Base-by-base conservation (phyloP, 2,329 filamentous ascomycete genomes). In the Fusarium sp. region DNA sequence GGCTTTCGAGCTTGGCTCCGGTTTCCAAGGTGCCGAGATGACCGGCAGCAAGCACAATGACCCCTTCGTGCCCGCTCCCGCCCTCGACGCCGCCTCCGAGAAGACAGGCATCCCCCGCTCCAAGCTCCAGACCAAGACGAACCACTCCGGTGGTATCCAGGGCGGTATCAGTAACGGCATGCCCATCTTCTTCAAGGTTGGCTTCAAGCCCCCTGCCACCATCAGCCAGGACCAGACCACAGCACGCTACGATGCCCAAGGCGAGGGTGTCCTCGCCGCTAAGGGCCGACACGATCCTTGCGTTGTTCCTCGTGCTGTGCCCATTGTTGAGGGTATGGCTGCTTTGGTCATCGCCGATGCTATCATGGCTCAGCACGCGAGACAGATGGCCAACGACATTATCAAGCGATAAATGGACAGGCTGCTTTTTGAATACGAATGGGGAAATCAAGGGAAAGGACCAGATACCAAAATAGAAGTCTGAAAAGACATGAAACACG, bases 211-310 rank as follows among this genome's bases (percentile, higher is more conserved):
- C 12, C 90, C 95, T 5, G 94, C 95, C 30, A 98, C 96, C 5
- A 98, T 98, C 78, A 91, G 93, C 47, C 92, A 95, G 82, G 92
- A 92, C 45, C 95, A 98, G 84, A 87, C 86, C 16, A 98, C 96
- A 1, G 90, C 91, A 11, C 91, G 88, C 12, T 98, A 97, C 81
- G 91, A 91, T 65, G 91, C 91, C 47, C 83, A 86, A 12, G 77
- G 78, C 15, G 89, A 92, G 70, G 96, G 96, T 53, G 83, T 92
- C 6, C 85, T 98, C 34, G 93, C 94, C 68, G 94, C 94, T 53
- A 98, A 98, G 87, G 96, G 96, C 24, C 86, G 96, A 63, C 95
- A 98, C 80, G 95, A 98, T 78, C 94, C 96, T 6, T 97, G 93
- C 76, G 95, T 98, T 22, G 94, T 97, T 47, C 93, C 94, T 7